Conservation (phyloP, 768 basidiomycete species). For the Suillus brevipes region DNA sequence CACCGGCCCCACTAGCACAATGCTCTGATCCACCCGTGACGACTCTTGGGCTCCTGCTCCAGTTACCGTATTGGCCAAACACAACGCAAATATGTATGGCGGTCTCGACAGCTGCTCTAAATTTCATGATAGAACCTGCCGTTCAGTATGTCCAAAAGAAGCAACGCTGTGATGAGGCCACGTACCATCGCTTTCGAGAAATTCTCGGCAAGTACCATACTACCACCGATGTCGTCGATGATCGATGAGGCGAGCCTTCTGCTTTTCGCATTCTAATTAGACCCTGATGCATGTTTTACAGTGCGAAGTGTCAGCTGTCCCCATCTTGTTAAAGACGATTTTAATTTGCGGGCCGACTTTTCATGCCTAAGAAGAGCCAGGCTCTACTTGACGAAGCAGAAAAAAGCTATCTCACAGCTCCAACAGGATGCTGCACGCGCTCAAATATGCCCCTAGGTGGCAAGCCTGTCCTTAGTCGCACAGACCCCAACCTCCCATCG, state of each 20-base stretch:
- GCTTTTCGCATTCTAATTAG: slow-evolving; percentile 8
- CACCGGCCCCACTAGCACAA: too few species aligned
- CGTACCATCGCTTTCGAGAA: slow-evolving; percentile 77
- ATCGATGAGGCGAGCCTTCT: slow-evolving; percentile 53
- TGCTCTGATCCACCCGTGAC: too few species aligned
- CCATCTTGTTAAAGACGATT: slow-evolving; percentile 70
- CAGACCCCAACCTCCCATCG: slow-evolving; percentile 41
- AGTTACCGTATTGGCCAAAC: slow-evolving; percentile 5
- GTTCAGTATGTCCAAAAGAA: slow-evolving; percentile 97
- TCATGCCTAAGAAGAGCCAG: slow-evolving; percentile 65
- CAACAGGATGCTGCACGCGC: slow-evolving; percentile 32
- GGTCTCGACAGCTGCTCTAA: slow-evolving; percentile 42
- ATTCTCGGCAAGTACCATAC: slow-evolving; percentile 68
- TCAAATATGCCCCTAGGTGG: slow-evolving; percentile 34
- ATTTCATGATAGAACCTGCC: slow-evolving; percentile 68
- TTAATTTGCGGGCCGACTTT: slow-evolving; percentile 73
- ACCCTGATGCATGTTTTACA: slow-evolving; percentile 24
- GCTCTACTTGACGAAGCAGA: slow-evolving; percentile 48
- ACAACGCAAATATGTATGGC: slow-evolving; percentile 29
- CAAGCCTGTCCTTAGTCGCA: slow-evolving; percentile 43
- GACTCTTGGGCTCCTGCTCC: slow-evolving; percentile 41
- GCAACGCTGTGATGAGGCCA: slow-evolving; percentile 88
- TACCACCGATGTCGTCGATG: slow-evolving; percentile 54
- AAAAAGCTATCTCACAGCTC: slow-evolving; percentile 28
- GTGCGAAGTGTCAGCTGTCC: slow-evolving; percentile 68